These are phyloP conservation scores for Cytidiella melzeri DNA, from an alignment of 768 basidiomycete genomes.

Conservation along the genomic window DNA sequence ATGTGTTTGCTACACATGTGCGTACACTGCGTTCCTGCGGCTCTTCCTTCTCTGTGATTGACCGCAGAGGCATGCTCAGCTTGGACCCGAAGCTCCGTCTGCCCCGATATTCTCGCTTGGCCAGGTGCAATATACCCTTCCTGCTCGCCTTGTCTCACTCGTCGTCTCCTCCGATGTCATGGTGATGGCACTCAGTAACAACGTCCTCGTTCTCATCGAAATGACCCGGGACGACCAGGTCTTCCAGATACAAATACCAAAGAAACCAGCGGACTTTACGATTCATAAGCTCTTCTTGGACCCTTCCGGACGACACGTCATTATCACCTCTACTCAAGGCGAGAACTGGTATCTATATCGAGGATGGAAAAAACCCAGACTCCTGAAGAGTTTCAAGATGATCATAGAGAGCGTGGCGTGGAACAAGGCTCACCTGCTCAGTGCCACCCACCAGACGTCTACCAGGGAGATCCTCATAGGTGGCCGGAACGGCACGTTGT, in stretches of 20 bases:
- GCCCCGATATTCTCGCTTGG: conserved; percentile 76
- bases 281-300: conserved; percentile 87
- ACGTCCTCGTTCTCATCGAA: conserved; percentile 83
- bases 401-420: conserved; percentile 89
- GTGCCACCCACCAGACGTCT: conserved; percentile 62
- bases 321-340: conserved; percentile 80
- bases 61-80: conserved; percentile 2
- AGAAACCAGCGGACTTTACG: conserved; percentile 68
- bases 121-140: conserved; percentile 83
- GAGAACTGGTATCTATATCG: conserved; percentile 92
- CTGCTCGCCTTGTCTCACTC: conserved; percentile 76
- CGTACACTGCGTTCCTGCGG: conserved; percentile 9
- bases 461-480: conserved; percentile 86
- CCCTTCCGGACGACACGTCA: conserved; percentile 85
- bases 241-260: conserved; percentile 68
- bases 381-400: conserved; percentile 75
- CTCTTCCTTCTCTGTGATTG: not conserved
- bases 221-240: conserved; percentile 84
- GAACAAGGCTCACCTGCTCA: conserved; percentile 67
- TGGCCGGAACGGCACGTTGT: conserved; percentile 76
- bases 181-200: conserved; percentile 74
- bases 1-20: conserved; percentile 27
- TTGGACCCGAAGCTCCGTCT: conserved; percentile 29
- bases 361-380: conserved; percentile 76
- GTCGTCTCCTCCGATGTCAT: conserved; percentile 84